Evolutionary conservation across 768 basidiomycete genomes (phyloP), one percentile per base, ranked within the genome.

Genomic region (Collybia nuda): DNA sequence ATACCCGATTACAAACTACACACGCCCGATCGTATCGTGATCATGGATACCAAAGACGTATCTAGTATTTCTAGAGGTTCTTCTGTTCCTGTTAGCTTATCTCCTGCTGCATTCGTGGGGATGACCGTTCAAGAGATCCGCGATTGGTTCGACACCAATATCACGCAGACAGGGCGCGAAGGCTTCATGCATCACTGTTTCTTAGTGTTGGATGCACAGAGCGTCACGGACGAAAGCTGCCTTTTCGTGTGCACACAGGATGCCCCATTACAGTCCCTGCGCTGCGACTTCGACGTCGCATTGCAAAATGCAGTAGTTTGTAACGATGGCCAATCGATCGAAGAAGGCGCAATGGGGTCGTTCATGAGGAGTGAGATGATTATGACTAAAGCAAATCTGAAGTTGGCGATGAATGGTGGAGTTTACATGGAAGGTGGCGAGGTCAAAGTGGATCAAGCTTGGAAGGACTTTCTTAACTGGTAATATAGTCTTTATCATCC

Each of bases 291-390:
- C n/a, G 41, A 42, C 19, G 41, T 42, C 5, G 18, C 41, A 23
- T 21, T 42, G 22, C 41, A 5, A 18, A 42, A 23, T 28, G 41
- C 41, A 3, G 12, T 42, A n/a, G 3, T 42, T 11, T 42, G 41
- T 28, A 28, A 42, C 17, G 6, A 21, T 42, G 21, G 44, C 11
- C 5, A 29, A 29, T 46, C 28, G 32, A 32, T 32, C 9, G 32
- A 32, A 32, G 32, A 32, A 2, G 32, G 32, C 32, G 3, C 14
- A 14, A 32, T 32, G 40, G 48, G 39, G 6, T 40, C 24, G 40
- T 49, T 29, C 19, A 49, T 49, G 48, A 22, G 48, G 23, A 45
- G 44, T 45, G 44, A 26, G n/a, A 35, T 45, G 44, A 15, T 35
- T 29, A 45, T 45, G 44, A 45, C 44, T 2, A 45, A 45, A 22